A percentile compares a stretch with the other conserved stretches of the same genome.
phyloP scores from a whole-genome alignment of 805 yeast genomes.

The Metschnikowia borealis region DNA sequence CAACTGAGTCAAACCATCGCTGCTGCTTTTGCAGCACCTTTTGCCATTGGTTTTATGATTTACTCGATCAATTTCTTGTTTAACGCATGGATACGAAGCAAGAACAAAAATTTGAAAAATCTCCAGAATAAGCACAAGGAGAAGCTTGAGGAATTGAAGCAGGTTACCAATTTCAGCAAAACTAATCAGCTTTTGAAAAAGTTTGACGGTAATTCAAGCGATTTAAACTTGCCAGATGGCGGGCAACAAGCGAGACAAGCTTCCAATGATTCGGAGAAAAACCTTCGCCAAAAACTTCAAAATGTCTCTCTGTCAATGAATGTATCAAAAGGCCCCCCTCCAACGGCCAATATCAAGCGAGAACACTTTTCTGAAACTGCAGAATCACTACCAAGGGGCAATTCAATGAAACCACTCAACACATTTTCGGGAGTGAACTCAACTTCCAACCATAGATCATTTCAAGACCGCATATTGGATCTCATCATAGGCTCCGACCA shows the following conservation, averaged over 20 bases:
- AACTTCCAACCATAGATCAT: constrained; percentile 15
- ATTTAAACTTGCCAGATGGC: constrained; percentile 2
- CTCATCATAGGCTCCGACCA: constrained; percentile 49
- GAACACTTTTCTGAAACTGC: not conserved
- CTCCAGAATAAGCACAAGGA: constrained; percentile 45
- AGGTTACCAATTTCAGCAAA: constrained; percentile 67
- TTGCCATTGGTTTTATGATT: constrained; percentile 17
- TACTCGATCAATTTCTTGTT: constrained; percentile 17
- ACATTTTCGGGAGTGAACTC: not conserved
- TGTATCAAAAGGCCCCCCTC: not conserved
- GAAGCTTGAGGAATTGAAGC: constrained; percentile 64
- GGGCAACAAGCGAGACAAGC: not conserved
- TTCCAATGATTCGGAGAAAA: not conserved
- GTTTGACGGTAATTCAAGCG: constrained; percentile 26
- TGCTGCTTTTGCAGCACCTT: constrained; percentile 24
- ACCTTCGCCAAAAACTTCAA: not conserved
- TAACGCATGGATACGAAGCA: constrained; percentile 20
- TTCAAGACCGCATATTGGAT: constrained; percentile 39
- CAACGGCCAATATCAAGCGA: not conserved
- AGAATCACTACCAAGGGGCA: not conserved
- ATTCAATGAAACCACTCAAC: not conserved
- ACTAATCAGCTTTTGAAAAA: constrained; percentile 71
- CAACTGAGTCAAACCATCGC: constrained; percentile 21
- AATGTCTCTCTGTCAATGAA: not conserved
- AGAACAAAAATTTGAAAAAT: constrained; percentile 18